Conservation (phyloP, 1,284 basidiomycete genomes). For the Mycena citricolor region DNA sequence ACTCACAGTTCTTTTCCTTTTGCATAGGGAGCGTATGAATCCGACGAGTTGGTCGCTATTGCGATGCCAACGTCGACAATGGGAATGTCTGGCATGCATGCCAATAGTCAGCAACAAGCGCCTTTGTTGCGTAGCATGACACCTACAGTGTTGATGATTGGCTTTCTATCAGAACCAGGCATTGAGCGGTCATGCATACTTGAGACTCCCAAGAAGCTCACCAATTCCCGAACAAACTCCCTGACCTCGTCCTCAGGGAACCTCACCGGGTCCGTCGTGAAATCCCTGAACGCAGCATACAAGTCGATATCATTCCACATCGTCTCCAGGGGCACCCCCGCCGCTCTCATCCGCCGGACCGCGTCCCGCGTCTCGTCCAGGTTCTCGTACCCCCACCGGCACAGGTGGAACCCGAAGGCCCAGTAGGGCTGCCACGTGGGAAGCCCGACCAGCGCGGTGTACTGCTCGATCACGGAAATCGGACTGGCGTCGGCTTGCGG, state of each 20-base stretch:
- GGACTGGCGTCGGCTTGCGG: too few species aligned
- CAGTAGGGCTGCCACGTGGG: slow-evolving; percentile 69
- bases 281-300: slow-evolving; percentile 65
- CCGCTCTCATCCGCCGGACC: slow-evolving; percentile 60
- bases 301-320: slow-evolving; percentile 82
- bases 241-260: slow-evolving; percentile 60
- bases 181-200: slow-evolving; percentile 4
- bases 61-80: slow-evolving; percentile 28
- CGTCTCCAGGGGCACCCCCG: slow-evolving; percentile 66
- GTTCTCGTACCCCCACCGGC: slow-evolving; percentile 59
- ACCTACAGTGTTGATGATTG: slow-evolving; percentile 21
- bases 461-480: slow-evolving; percentile 75
- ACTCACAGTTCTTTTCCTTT: slow-evolving; percentile 39
- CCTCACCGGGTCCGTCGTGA: slow-evolving; percentile 65
- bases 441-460: slow-evolving; percentile 56
- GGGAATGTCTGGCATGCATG: slow-evolving; percentile 13
- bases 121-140: background rate
- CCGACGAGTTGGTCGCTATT: slow-evolving; percentile 24
- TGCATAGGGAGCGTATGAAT: slow-evolving; percentile 44
- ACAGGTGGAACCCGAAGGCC: slow-evolving; percentile 73
- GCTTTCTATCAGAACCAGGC: slow-evolving; percentile 22
- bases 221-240: slow-evolving; percentile 62
- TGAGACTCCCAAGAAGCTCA: slow-evolving; percentile 30
- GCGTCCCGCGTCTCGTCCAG: slow-evolving; percentile 44
- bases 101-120: background rate